phyloP scores from a whole-genome alignment of 1,139 yeast species.

The Taiozyma sp. region DNA sequence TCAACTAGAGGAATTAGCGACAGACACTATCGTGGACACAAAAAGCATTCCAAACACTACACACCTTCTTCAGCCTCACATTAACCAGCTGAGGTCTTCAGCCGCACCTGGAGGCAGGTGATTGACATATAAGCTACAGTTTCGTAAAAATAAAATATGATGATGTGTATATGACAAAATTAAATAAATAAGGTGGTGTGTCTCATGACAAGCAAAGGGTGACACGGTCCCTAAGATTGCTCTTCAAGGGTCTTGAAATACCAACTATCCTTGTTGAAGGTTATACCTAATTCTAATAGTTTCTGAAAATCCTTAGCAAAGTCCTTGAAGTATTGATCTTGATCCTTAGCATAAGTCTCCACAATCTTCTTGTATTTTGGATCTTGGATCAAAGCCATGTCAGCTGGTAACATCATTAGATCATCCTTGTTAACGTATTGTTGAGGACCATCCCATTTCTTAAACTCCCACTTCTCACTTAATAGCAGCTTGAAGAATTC shows the following conservation, averaged over 20 bases:
- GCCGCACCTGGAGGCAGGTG: not conserved
- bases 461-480: slow-evolving; percentile 69
- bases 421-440: slow-evolving; percentile 72
- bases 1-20: too few relatives aligned
- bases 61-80: not conserved
- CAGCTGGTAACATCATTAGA: slow-evolving; percentile 89
- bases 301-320: slow-evolving; percentile 65
- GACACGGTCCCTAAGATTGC: slow-evolving; percentile 31
- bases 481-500: slow-evolving; percentile 72
- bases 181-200: not conserved
- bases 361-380: slow-evolving; percentile 60
- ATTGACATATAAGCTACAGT: not conserved
- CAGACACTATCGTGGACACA: not conserved
- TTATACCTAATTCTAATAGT: slow-evolving; percentile 70
- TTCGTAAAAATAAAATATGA: not conserved
- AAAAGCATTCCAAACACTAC: not conserved
- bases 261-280: slow-evolving; percentile 41
- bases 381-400: slow-evolving; percentile 67
- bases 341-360: slow-evolving; percentile 65
- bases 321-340: slow-evolving; percentile 63
- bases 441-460: slow-evolving; percentile 67
- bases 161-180: not conserved
- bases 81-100: not conserved
- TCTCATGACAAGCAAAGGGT: not conserved
- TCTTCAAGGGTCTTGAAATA: slow-evolving; percentile 69